phyloP scores from a whole-genome alignment of 805 yeast species.

The Cyberlindnera samutprakarnensis region DNA sequence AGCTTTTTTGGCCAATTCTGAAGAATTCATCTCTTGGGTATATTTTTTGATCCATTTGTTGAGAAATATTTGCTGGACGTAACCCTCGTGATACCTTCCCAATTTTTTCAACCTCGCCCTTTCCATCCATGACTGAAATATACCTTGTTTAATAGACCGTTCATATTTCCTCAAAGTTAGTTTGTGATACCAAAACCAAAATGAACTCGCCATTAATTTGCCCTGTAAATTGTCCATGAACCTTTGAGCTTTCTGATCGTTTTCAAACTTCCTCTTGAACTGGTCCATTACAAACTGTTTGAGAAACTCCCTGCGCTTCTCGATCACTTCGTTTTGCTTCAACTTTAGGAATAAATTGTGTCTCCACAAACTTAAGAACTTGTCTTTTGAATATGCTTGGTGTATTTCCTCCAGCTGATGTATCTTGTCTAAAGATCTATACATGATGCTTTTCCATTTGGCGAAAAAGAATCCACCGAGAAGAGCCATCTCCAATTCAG shows the following conservation, averaged over 20 bases:
- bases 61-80: not conserved
- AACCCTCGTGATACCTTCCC: slow-evolving; percentile 3
- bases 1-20: slow-evolving; percentile 10
- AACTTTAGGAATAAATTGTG: slow-evolving; percentile 2
- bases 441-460: slow-evolving; percentile 15
- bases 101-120: not conserved
- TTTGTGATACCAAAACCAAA: slow-evolving; percentile 10
- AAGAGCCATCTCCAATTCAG: slow-evolving; percentile 12
- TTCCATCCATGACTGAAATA: slow-evolving; percentile 9
- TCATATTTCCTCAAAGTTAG: slow-evolving; percentile 1
- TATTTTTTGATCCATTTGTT: slow-evolving; percentile 7
- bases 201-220: not conserved
- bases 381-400: not conserved
- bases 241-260: slow-evolving; percentile 2
- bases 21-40: slow-evolving; percentile 3
- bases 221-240: not conserved
- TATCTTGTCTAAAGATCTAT: not conserved
- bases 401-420: slow-evolving; percentile 2
- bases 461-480: slow-evolving; percentile 20
- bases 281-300: slow-evolving; percentile 9
- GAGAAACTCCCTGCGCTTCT: slow-evolving; percentile 5
- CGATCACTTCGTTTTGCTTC: slow-evolving; percentile 6
- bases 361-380: slow-evolving; percentile 8
- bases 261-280: slow-evolving; percentile 11
- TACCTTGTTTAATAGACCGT: not conserved